Evolutionary conservation across 176 grass and related monocot species (phyloP).

Genomic region (Musa schizocarpa): DNA sequence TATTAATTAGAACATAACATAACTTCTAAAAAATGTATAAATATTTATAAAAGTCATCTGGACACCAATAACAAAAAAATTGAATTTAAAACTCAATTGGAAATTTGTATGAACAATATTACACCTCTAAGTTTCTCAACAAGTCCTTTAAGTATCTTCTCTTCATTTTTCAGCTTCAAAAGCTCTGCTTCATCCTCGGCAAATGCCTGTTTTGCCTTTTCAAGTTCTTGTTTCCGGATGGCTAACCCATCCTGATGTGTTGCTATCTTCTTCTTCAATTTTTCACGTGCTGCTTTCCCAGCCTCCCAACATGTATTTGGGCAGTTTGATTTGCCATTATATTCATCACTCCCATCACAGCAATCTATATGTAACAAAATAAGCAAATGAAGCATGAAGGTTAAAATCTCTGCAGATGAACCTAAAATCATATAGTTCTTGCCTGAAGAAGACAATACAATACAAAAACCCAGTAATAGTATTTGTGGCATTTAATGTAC

Average conservation of each 20-base stretch:
- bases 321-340: constrained; percentile 57
- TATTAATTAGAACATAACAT: neutral
- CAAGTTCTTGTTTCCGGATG: constrained; percentile 70
- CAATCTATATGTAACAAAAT: constrained; percentile 48
- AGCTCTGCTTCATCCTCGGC: constrained; percentile 73
- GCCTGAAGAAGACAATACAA: neutral
- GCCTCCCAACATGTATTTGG: constrained; percentile 96
- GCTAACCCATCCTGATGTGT: constrained; percentile 66
- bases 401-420: neutral
- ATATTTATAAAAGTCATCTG: neutral
- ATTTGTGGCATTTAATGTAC: neutral
- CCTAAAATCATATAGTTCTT: neutral
- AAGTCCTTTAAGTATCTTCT: constrained; percentile 71
- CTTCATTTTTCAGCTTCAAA: constrained; percentile 67
- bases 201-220: constrained; percentile 71
- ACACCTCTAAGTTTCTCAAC: constrained; percentile 87
- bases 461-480: neutral
- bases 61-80: neutral
- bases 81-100: neutral
- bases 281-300: constrained; percentile 82
- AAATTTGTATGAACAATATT: neutral
- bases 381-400: neutral
- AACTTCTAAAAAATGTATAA: neutral
- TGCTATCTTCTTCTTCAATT: constrained; percentile 74
- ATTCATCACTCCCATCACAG: constrained; percentile 96